Evolutionary conservation across 179 eudicot genomes (phyloP).

Genomic region (Gypsophila paniculata): DNA sequence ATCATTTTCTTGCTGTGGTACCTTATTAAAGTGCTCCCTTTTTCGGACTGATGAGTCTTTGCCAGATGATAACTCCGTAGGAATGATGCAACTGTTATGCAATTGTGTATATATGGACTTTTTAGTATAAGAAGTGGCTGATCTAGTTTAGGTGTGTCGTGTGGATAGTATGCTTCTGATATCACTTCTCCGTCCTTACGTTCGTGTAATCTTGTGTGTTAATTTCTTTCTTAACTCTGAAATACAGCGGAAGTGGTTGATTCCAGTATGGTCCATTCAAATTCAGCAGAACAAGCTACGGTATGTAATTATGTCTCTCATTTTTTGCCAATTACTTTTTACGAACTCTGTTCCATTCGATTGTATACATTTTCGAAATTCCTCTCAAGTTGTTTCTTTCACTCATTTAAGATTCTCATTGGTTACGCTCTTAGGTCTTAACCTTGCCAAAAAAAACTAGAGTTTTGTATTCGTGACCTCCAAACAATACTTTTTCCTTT

Average conservation of each 20-base stretch:
- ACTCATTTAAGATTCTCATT: too few relatives aligned
- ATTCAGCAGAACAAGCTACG: constrained; percentile 23
- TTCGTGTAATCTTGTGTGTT: not conserved
- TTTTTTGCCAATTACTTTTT: not conserved
- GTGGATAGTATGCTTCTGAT: constrained; percentile 12
- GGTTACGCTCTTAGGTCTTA: not conserved
- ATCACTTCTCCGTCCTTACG: too few relatives aligned
- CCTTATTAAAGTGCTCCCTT: too few relatives aligned
- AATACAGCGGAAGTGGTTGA: constrained; percentile 22
- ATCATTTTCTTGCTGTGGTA: too few relatives aligned
- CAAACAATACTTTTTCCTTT: constrained; percentile 3
- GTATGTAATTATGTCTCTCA: constrained; percentile 13
- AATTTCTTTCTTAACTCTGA: constrained; percentile 17
- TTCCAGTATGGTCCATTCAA: constrained; percentile 12
- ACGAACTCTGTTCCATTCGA: too few relatives aligned
- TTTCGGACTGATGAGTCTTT: not conserved
- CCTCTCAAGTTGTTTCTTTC: too few relatives aligned
- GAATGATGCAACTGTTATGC: too few relatives aligned
- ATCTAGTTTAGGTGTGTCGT: too few relatives aligned
- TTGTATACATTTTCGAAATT: too few relatives aligned
- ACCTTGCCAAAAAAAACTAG: not conserved
- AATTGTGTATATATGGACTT: too few relatives aligned
- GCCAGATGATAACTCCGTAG: not conserved
- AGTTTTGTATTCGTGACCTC: not conserved
- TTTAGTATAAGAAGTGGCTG: too few relatives aligned